Evolutionary conservation across 257 asterid species (phyloP).

Genomic region (Nicotiana undulata): DNA sequence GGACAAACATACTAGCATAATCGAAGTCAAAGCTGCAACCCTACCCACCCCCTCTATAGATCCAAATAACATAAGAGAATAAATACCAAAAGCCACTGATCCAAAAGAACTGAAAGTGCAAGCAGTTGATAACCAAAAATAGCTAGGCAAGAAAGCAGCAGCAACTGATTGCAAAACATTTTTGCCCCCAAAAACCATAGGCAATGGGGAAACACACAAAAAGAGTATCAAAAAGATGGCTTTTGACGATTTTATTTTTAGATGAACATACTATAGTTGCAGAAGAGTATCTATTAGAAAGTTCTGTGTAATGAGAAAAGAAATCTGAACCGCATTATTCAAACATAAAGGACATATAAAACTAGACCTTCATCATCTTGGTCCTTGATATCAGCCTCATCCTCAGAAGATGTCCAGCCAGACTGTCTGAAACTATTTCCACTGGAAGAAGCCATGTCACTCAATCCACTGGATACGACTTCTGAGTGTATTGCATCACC

Average conservation of each 20-base stretch:
- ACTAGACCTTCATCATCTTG: conserved; percentile 45
- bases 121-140: background rate
- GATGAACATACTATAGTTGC: background rate
- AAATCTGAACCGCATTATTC: background rate
- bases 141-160: background rate
- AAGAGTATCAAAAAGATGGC: background rate
- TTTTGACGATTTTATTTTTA: background rate
- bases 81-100: background rate
- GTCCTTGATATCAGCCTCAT: conserved; percentile 74
- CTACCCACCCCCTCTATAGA: background rate
- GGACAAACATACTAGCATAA: background rate
- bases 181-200: background rate
- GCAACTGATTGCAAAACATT: background rate
- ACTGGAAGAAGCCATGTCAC: conserved; percentile 78
- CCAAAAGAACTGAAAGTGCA: background rate
- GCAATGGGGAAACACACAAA: background rate
- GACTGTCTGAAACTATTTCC: conserved; percentile 39
- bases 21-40: background rate
- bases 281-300: background rate
- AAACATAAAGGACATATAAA: background rate
- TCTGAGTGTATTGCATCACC: conserved; percentile 54
- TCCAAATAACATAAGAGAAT: background rate
- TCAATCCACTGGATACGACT: conserved; percentile 47
- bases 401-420: conserved; percentile 87
- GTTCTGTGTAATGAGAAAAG: background rate